Conservation (phyloP, 164 flowering plant species). For the Stephania japonica region DNA sequence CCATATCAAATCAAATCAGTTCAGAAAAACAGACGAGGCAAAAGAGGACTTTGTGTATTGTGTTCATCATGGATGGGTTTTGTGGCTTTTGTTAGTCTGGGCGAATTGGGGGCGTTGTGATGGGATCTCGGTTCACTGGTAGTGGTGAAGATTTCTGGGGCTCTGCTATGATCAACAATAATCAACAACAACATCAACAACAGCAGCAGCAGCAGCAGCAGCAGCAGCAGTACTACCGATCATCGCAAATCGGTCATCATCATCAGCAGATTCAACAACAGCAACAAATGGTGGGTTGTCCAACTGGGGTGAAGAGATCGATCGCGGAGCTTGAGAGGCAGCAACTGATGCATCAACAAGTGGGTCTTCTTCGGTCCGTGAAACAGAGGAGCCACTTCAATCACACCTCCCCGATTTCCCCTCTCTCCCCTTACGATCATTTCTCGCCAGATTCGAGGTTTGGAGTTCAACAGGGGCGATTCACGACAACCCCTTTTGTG, state of each 20-base stretch:
- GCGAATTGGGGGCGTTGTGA: neutral
- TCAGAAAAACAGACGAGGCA: neutral
- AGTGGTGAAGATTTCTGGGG: conserved; percentile 6
- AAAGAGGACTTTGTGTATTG: neutral
- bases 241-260: conserved; percentile 4
- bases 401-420: conserved; percentile 45
- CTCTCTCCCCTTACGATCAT: conserved; percentile 44
- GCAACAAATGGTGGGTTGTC: conserved; percentile 11
- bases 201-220: conserved; percentile 2
- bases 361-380: conserved; percentile 48
- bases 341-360: conserved; percentile 26
- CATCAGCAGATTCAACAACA: conserved; percentile 29
- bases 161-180: neutral
- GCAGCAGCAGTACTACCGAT: conserved; percentile 14
- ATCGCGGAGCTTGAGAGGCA: conserved; percentile 39
- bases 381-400: conserved; percentile 40
- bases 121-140: conserved; percentile 20
- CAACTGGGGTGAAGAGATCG: conserved; percentile 45
- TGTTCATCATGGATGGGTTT: neutral
- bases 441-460: neutral
- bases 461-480: conserved; percentile 2
- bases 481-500: conserved; percentile 16
- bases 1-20: neutral
- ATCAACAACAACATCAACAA: conserved; percentile 3
- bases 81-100: neutral